Evolutionary conservation across 352 stramenopile species (phyloP).

Genomic region (Phytophthora macrochlamydospora): DNA sequence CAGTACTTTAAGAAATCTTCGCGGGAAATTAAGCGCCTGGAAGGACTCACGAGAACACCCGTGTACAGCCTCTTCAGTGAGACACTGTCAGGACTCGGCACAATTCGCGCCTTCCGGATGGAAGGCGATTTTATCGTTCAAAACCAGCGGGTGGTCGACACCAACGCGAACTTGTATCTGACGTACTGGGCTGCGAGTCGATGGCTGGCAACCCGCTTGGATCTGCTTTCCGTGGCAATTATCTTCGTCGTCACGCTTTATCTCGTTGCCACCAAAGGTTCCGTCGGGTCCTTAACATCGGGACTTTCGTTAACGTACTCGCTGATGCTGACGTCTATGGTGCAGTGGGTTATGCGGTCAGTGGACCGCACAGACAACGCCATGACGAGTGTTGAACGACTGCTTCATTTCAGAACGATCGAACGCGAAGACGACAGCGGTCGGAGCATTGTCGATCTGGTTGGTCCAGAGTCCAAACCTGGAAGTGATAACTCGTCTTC

Average conservation of each 20-base stretch:
- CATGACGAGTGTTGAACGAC: constrained; percentile 49
- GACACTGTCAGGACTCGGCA: constrained; percentile 90
- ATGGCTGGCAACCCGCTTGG: constrained; percentile 95
- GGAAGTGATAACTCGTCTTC: neutral
- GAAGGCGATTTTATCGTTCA: constrained; percentile 31
- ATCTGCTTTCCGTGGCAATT: constrained; percentile 77
- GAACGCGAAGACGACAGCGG: constrained; percentile 14
- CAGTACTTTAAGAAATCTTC: constrained; percentile 89
- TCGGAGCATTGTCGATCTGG: constrained; percentile 3
- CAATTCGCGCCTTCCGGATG: constrained; percentile 84
- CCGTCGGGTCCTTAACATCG: constrained; percentile 32
- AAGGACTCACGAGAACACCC: constrained; percentile 85
- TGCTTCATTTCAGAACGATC: constrained; percentile 39
- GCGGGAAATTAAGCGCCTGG: constrained; percentile 92
- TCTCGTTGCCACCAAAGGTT: constrained; percentile 60
- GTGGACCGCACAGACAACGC: constrained; percentile 38
- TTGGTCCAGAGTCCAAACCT: neutral
- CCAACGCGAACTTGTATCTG: constrained; percentile 52
- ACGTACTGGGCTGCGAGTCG: constrained; percentile 67
- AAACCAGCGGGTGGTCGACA: constrained; percentile 50
- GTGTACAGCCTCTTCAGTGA: constrained; percentile 93
- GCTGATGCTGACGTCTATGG: constrained; percentile 56
- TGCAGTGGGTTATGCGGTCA: constrained; percentile 29
- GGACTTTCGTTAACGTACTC: constrained; percentile 50
- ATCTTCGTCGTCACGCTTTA: constrained; percentile 90